Percentiles rank a stretch among this genome's conserved stretches.
Conservation (phyloP, 352 stramenopile species). For the Elongisporangium undulatum region DNA sequence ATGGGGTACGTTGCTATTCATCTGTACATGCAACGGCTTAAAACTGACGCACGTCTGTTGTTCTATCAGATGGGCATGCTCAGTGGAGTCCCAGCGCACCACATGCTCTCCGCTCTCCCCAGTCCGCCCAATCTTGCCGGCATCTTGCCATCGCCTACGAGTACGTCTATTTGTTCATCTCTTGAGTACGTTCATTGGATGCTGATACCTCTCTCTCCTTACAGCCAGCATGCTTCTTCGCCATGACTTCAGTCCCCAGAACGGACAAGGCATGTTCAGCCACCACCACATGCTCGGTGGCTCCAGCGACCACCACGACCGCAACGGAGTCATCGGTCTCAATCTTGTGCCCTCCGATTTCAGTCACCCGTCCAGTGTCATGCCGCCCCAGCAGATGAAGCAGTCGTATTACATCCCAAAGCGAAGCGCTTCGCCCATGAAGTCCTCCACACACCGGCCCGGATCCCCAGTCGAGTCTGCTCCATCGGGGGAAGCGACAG, state of each 20-base stretch:
- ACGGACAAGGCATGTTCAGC: conserved; percentile 36
- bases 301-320: conserved; percentile 37
- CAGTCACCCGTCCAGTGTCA: conserved; percentile 15
- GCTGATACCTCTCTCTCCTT: conserved; percentile 10
- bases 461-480: conserved; percentile 14
- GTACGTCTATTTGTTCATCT: conserved; percentile 41
- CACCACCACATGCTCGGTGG: conserved; percentile 34
- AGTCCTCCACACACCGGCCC: conserved; percentile 20
- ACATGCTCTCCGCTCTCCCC: conserved; percentile 58
- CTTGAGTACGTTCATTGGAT: background rate
- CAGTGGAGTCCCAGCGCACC: conserved; percentile 40
- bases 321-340: conserved; percentile 56
- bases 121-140: conserved; percentile 71
- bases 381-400: conserved; percentile 31
- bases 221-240: conserved; percentile 67
- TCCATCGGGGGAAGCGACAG: background rate
- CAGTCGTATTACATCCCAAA: conserved; percentile 35
- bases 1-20: conserved; percentile 37
- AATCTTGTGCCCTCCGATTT: conserved; percentile 69
- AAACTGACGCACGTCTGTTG: background rate
- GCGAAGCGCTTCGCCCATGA: conserved; percentile 21
- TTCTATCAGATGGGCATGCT: conserved; percentile 58
- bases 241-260: conserved; percentile 72
- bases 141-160: conserved; percentile 74
- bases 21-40: background rate